Evolutionary conservation across 108 stramenopile species (phyloP), one percentile per base, ranked within the genome.

Genomic region (Nitzschia palea): DNA sequence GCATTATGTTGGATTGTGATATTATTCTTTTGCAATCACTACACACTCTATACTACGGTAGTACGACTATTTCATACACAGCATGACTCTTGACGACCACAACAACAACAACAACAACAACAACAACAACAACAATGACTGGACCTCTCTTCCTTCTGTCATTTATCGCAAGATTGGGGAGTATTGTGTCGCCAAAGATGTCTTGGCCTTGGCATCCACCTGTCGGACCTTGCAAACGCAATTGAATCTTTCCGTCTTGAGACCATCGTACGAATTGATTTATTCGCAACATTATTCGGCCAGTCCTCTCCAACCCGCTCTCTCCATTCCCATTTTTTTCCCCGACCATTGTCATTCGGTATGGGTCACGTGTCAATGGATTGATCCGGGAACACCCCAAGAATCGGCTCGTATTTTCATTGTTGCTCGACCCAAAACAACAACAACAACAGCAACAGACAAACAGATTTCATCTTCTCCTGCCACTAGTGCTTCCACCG

Each of bases 321-420:
- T 25, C 17, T 15, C 29, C 1, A 56, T 56, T 33, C 32, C 55
- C 20, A 34, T 56, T 31, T 56, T 34, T 32, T 56, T 56, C 15
- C 30, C 55, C 6, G 33, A 20, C 14, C 12, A 56, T 14, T 56
- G 32, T 31, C 55, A 56, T 56, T 56, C 55, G 1, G 33, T 56
- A 17, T 17, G 55, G 14, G 14, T 56, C 15, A 31, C 12, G 15
- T 12, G 29, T 8, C 17, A 12, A 10, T 56, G 28, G 31, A 20
- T 23, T 2, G 25, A 26, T 8, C 51, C n/a, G n/a, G 37, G 12
- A 12, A 40, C 37, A 40, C 37, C 6, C 10, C 37, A 40, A 40
- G 37, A 40, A 18, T 4, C 18, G n/a, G 4, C 8, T 8, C 15
- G n/a, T n/a, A 8, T 48, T n/a, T 18, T 48, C 22, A 20, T 48